phyloP scores from a whole-genome alignment of 2,329 filamentous ascomycete species.

The Fusarium chlamydosporum region DNA sequence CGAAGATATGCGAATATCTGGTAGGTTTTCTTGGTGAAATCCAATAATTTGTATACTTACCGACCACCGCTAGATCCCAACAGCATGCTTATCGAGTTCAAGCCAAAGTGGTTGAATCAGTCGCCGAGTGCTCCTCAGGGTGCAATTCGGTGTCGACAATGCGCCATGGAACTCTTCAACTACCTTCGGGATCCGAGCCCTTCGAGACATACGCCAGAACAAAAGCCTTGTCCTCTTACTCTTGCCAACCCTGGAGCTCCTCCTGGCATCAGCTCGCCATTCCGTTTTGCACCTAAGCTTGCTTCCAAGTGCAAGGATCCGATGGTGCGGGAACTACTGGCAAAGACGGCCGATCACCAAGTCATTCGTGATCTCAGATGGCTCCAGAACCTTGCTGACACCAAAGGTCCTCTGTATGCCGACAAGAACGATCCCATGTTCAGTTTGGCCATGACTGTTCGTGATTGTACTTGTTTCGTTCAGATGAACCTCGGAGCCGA shows the following conservation, averaged over 20 bases:
- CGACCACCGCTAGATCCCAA: constrained; percentile 47
- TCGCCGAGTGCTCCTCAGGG: constrained; percentile 77
- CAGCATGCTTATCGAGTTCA: constrained; percentile 76
- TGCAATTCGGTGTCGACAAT: constrained; percentile 79
- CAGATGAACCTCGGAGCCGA: constrained; percentile 62
- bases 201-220: constrained; percentile 55
- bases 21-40: constrained; percentile 41
- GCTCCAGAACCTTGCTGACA: constrained; percentile 61
- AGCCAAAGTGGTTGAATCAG: constrained; percentile 86
- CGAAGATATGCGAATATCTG: constrained; percentile 74
- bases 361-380: constrained; percentile 55
- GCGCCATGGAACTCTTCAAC: constrained; percentile 67
- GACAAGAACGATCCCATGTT: constrained; percentile 64
- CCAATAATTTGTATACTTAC: constrained; percentile 1
- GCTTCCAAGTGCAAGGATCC: constrained; percentile 32
- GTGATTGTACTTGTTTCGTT: constrained; percentile 83
- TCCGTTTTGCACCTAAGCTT: constrained; percentile 57
- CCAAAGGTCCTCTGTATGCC: constrained; percentile 60
- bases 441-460: constrained; percentile 81
- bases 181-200: constrained; percentile 53
- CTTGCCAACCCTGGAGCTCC: constrained; percentile 67
- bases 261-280: constrained; percentile 60
- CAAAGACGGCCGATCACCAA: constrained; percentile 53
- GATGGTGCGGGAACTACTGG: constrained; percentile 46
- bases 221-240: constrained; percentile 74